phyloP scores from a whole-genome alignment of 345 rosid species.

The Hevea brasiliensis region DNA sequence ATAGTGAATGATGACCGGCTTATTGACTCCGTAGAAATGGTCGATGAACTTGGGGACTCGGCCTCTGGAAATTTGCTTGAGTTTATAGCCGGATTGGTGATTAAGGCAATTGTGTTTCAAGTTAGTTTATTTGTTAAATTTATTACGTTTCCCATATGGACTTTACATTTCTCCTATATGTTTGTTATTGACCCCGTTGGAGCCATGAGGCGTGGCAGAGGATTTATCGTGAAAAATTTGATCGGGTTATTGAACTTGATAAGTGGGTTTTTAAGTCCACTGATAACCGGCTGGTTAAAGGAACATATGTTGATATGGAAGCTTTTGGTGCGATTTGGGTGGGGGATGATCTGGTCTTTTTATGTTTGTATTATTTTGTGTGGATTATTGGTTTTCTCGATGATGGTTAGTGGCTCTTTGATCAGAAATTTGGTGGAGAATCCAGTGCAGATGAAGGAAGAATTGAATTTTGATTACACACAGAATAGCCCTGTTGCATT shows the following conservation, averaged over 20 bases:
- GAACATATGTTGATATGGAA: slow-evolving; percentile 46
- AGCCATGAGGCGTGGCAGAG: slow-evolving; percentile 37
- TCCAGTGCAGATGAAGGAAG: slow-evolving; percentile 55
- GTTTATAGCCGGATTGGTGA: slow-evolving; percentile 45
- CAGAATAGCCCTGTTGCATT: slow-evolving; percentile 64
- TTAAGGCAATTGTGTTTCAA: slow-evolving; percentile 71
- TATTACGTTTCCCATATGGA: slow-evolving; percentile 47
- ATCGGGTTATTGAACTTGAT: slow-evolving; percentile 26
- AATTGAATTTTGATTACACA: slow-evolving; percentile 64
- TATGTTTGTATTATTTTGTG: slow-evolving; percentile 63
- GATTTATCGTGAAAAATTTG: slow-evolving; percentile 30
- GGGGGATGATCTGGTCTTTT: slow-evolving; percentile 67
- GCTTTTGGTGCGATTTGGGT: slow-evolving; percentile 46
- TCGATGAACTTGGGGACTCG: slow-evolving; percentile 30
- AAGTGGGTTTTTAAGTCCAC: slow-evolving; percentile 33
- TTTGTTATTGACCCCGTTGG: slow-evolving; percentile 61
- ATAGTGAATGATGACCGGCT: neutral
- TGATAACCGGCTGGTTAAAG: slow-evolving; percentile 40
- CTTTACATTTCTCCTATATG: slow-evolving; percentile 38
- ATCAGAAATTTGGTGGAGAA: slow-evolving; percentile 60
- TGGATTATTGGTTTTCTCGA: slow-evolving; percentile 52
- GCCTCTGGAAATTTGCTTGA: slow-evolving; percentile 38
- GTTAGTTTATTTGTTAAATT: slow-evolving; percentile 47
- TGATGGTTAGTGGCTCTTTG: slow-evolving; percentile 51
- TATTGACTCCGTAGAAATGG: neutral